Evolutionary conservation across 129 eudicot genomes (phyloP).

Genomic region (Cynara cardunculus): DNA sequence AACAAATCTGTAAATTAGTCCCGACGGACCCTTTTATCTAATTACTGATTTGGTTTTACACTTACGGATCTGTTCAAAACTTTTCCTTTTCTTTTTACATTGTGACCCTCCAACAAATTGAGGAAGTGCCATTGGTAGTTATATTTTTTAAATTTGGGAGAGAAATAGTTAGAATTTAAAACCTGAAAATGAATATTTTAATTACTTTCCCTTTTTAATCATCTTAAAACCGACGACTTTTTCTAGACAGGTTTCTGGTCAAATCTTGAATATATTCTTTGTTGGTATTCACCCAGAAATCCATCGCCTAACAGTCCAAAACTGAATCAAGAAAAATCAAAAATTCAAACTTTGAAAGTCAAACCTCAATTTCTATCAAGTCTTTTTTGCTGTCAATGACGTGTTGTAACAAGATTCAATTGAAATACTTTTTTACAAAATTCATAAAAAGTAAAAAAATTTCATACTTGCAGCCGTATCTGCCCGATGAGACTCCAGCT

Average conservation of each 20-base stretch:
- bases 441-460: not conserved
- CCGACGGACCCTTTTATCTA: no score
- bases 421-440: not conserved
- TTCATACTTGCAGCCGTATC: slow-evolving; percentile 66
- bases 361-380: slow-evolving; percentile 10
- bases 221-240: not conserved
- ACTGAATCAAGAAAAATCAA: slow-evolving; percentile 16
- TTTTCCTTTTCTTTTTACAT: no score
- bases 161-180: no score
- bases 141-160: no score
- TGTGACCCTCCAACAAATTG: no score
- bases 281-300: slow-evolving; percentile 1
- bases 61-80: no score
- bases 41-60: no score
- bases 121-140: no score
- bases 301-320: slow-evolving; percentile 18
- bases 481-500: slow-evolving; percentile 81
- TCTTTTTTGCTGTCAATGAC: not conserved
- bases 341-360: slow-evolving; percentile 25
- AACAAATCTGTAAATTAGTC: no score
- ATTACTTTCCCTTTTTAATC: not conserved
- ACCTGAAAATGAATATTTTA: not conserved
- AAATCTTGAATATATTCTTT: slow-evolving; percentile 8
- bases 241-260: slow-evolving; percentile 4
- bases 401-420: not conserved